These are phyloP conservation scores for Colletotrichum tofieldiae DNA, from an alignment of 2,329 filamentous ascomycete species.

Conservation along the genomic window DNA sequence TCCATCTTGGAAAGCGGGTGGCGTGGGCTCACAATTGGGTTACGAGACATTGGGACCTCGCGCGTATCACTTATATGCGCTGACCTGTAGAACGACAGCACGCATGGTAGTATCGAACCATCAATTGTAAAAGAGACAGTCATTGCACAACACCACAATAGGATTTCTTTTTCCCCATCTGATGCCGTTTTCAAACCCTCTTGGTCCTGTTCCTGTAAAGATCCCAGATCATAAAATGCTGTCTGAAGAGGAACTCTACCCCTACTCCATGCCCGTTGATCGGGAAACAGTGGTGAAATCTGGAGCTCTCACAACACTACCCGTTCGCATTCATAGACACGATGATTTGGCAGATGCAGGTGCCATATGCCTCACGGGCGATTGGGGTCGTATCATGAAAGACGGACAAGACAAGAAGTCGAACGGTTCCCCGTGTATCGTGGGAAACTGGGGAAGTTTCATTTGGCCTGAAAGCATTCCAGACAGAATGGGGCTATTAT, in stretches of 20 bases:
- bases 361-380: neutral
- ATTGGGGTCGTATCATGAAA: slow-evolving; percentile 9
- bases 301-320: neutral
- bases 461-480: slow-evolving; percentile 5
- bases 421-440: neutral
- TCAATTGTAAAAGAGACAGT: neutral
- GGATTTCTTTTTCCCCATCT: neutral
- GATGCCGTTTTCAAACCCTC: neutral
- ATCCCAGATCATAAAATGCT: neutral
- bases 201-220: neutral
- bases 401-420: slow-evolving; percentile 9
- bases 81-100: neutral
- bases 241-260: neutral
- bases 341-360: neutral
- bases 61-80: neutral
- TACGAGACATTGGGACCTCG: neutral
- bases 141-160: neutral
- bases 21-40: neutral
- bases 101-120: no score
- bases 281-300: neutral
- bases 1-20: neutral
- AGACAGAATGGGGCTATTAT: neutral
- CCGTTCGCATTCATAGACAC: neutral
- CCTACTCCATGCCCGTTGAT: neutral
- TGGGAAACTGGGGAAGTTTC: slow-evolving; percentile 6